Percentiles rank a stretch among this genome's conserved stretches.
Conservation (phyloP, 1,139 yeast genomes). For the Wickerhamomyces sp. region DNA sequence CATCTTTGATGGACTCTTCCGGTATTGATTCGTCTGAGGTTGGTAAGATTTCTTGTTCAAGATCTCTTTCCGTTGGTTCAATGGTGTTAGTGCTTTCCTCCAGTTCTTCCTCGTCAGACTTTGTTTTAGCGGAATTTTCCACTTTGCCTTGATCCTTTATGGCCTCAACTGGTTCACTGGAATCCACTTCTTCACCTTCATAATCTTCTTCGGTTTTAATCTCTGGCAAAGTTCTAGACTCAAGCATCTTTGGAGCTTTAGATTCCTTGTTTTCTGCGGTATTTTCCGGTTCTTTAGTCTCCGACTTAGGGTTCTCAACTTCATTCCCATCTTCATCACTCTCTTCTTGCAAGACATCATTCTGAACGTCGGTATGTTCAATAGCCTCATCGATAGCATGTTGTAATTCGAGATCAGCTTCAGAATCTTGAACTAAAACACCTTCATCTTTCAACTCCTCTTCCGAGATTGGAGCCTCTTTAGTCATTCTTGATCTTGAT, state of each 20-base stretch:
- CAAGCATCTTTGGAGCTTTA: background rate
- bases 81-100: conserved; percentile 10
- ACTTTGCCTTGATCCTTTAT: background rate
- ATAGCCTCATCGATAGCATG: conserved; percentile 7
- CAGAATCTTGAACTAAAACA: conserved; percentile 28
- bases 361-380: background rate
- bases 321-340: conserved; percentile 3
- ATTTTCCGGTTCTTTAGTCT: background rate
- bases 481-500: conserved; percentile 47
- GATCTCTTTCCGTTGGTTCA: conserved; percentile 9
- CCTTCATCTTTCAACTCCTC: conserved; percentile 33
- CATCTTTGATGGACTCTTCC: background rate
- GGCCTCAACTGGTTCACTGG: background rate
- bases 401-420: conserved; percentile 5
- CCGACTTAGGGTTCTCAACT: conserved; percentile 2
- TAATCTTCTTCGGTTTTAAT: no score
- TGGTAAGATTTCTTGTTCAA: no score
- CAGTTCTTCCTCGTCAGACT: background rate
- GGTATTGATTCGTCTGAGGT: background rate
- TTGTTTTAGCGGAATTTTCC: background rate
- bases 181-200: background rate
- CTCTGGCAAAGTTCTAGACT: background rate
- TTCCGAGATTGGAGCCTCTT: conserved; percentile 24
- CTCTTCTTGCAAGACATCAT: conserved; percentile 6
- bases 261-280: background rate